Base-by-base conservation (phyloP, 1,284 basidiomycete genomes). In the Malassezia cuniculi region DNA sequence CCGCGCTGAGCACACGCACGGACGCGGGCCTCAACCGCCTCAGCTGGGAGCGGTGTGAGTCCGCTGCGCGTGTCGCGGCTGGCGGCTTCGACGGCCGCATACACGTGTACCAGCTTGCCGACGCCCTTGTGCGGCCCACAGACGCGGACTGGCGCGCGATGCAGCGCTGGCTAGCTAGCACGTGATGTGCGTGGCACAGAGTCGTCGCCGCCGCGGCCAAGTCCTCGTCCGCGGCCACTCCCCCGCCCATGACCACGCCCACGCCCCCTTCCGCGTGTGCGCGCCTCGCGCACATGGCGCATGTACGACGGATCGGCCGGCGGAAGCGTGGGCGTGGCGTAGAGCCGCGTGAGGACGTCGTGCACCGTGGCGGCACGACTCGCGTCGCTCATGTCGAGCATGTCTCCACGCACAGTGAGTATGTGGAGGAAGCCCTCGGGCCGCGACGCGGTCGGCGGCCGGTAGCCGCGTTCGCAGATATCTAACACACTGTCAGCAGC, bases 31-130 rank as follows among this genome's bases (percentile, higher is more conserved):
- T 97, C 55, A 97, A 99, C 73, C 95, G 94, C 70, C 68, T 97
- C 17, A 77, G 82, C 47, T 99, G 89, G 87, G 86, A 95, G 59
- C 74, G 15, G 27, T 37, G 37, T 22, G 27, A 76, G 40, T 81
- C 82, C 67, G 80, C 85, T 52, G 15, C 12, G 26, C 20, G 28
- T 2, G 27, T 78, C 3, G 90, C 83, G 0, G 69, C 90, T 25
- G 93, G 87, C 18, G 84, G 84, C 10, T 82, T 82, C 50, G 89
- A 95, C 52, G 93, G 93, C 15, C 79, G 77, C 48, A 69, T 97
- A 40, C 90, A 93, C 68, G 76, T 97, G 27, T 94, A 93, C 68
- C 87, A 62, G 10, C 34, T 57, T 1, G 44, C 32, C 5, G 56
- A 60, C 12, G 9, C 21, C 12, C 27, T 56, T 20, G 47, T 42